Conservation (phyloP, 768 basidiomycete species). For the Lactifluus pinguis region DNA sequence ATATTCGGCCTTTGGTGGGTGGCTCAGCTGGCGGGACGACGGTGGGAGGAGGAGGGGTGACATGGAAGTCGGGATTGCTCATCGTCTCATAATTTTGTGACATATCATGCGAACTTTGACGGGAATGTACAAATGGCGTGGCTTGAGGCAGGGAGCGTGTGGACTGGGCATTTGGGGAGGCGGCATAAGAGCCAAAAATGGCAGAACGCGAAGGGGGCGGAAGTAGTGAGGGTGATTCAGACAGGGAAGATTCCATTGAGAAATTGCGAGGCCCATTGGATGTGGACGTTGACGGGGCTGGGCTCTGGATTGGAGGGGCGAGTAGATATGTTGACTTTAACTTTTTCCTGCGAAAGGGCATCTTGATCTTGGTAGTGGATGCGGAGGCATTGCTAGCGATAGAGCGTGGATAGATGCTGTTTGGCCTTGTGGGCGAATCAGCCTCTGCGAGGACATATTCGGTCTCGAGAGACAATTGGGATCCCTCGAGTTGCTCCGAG, state of each 20-base stretch:
- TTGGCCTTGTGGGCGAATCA: conserved; percentile 3
- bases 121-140: neutral
- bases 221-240: conserved; percentile 34
- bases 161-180: conserved; percentile 43
- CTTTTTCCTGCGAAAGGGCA: conserved; percentile 34
- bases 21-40: conserved; percentile 16
- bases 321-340: conserved; percentile 20
- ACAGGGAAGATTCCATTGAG: conserved; percentile 35
- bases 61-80: conserved; percentile 17
- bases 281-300: conserved; percentile 21
- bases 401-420: conserved; percentile 4
- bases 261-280: neutral
- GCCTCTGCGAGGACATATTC: conserved; percentile 18
- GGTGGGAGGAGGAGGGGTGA: neutral
- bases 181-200: conserved; percentile 52
- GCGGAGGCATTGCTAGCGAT: conserved; percentile 18
- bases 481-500: conserved; percentile 7
- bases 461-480: conserved; percentile 13
- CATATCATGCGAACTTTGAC: neutral
- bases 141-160: conserved; percentile 54
- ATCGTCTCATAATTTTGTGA: conserved; percentile 19
- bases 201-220: conserved; percentile 58
- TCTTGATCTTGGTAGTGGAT: conserved; percentile 37
- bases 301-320: conserved; percentile 26
- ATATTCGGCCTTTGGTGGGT: conserved; percentile 31